phyloP scores from a whole-genome alignment of 345 rosid species.

The Syzygium aromaticum region DNA sequence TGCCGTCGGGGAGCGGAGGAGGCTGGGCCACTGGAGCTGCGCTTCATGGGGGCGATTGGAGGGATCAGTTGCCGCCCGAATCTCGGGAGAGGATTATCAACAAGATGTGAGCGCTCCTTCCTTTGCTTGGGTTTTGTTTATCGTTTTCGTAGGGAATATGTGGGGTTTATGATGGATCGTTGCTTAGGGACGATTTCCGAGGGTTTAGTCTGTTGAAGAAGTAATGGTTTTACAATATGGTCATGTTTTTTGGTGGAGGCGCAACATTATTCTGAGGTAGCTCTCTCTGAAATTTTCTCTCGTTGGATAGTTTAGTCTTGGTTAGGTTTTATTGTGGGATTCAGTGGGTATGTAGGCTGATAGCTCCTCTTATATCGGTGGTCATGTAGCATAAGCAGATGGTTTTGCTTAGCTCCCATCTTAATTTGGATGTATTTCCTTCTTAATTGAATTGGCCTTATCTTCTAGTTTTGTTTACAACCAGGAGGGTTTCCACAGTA shows the following conservation, averaged over 20 bases:
- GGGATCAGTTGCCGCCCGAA: slow-evolving; percentile 31
- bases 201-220: neutral
- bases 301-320: neutral
- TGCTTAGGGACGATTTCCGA: neutral
- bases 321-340: neutral
- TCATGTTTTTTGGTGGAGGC: neutral
- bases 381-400: neutral
- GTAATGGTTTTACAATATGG: neutral
- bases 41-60: slow-evolving; percentile 51
- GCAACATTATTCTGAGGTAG: neutral
- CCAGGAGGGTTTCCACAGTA: too few species aligned
- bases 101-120: slow-evolving; percentile 38
- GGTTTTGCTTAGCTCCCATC: neutral
- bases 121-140: neutral
- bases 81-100: slow-evolving; percentile 36
- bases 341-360: neutral
- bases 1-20: slow-evolving; percentile 21
- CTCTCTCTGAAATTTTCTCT: neutral
- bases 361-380: neutral
- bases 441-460: neutral
- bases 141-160: neutral
- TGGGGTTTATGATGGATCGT: neutral
- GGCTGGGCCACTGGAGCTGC: slow-evolving; percentile 13
- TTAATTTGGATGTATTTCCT: neutral
- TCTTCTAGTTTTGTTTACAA: neutral